A percentile compares a stretch with the other conserved stretches of the same genome.
Evolutionary conservation across 1,284 basidiomycete genomes (phyloP).

Genomic region (Cutaneotrichosporon cyanovorans): DNA sequence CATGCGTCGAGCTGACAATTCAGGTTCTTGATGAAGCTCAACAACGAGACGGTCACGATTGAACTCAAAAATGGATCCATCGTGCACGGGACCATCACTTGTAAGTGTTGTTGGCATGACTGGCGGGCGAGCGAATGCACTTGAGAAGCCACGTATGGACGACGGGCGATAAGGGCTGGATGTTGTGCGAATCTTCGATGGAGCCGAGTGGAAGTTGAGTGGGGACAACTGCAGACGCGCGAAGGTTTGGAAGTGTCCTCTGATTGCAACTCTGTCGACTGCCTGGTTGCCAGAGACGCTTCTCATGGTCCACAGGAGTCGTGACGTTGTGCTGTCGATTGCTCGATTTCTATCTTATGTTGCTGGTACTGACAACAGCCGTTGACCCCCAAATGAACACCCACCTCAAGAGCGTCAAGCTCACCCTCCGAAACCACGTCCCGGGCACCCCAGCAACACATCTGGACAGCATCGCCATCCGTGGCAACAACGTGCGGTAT

Average conservation of each 20-base stretch:
- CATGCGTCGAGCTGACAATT: constrained; percentile 2
- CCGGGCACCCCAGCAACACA: constrained; percentile 47
- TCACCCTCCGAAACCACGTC: constrained; percentile 73
- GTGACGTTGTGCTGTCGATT: too few species aligned
- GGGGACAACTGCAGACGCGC: too few species aligned
- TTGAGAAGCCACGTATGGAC: too few species aligned
- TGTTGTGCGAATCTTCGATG: background rate
- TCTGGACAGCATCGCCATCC: constrained; percentile 80
- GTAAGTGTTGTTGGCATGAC: too few species aligned
- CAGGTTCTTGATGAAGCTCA: constrained; percentile 98
- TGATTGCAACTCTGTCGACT: too few species aligned
- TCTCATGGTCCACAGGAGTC: too few species aligned
- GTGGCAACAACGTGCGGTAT: constrained; percentile 77
- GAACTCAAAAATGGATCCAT: constrained; percentile 97
- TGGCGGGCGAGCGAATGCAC: too few species aligned
- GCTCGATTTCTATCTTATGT: too few species aligned
- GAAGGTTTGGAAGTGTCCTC: too few species aligned
- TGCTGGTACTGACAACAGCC: constrained; percentile 52
- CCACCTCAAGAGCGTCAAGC: constrained; percentile 92
- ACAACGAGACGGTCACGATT: constrained; percentile 97
- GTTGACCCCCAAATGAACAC: constrained; percentile 98
- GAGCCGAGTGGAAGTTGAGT: too few species aligned
- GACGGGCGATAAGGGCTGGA: background rate
- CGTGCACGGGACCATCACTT: constrained; percentile 94
- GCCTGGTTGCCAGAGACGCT: too few species aligned